phyloP scores from a whole-genome alignment of 192 early-diverging fungal genomes.

The Helicostylum pulchrum region DNA sequence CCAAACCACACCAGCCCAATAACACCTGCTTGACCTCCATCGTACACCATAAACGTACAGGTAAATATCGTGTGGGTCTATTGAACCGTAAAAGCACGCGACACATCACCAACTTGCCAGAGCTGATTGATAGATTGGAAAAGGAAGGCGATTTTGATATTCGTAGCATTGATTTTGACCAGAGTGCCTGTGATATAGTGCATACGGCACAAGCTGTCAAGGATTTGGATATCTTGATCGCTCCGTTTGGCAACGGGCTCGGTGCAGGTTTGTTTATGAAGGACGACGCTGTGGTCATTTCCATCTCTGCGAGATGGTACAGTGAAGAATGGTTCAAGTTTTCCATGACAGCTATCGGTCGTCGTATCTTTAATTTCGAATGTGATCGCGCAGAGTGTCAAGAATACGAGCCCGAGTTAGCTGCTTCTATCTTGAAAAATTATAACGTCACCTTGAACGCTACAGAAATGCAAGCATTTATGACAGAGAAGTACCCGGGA shows the following conservation, averaged over 20 bases:
- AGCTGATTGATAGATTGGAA: conserved; percentile 4
- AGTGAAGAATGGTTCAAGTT: conserved; percentile 34
- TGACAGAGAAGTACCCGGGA: conserved; percentile 7
- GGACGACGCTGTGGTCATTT: conserved; percentile 14
- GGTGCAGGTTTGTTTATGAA: conserved; percentile 37
- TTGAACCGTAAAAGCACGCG: conserved; percentile 20
- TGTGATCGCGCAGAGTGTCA: conserved; percentile 22
- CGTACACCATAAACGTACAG: background rate
- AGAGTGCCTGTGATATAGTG: conserved; percentile 11
- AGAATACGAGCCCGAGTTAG: conserved; percentile 12
- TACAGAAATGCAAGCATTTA: background rate
- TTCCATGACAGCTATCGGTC: conserved; percentile 26
- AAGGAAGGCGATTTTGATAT: conserved; percentile 1
- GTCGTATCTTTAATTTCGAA: conserved; percentile 28
- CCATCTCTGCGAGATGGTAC: conserved; percentile 26
- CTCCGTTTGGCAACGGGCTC: conserved; percentile 21
- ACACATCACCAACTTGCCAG: conserved; percentile 30
- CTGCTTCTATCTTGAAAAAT: background rate
- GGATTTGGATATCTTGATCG: conserved; percentile 25
- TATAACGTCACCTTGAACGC: background rate
- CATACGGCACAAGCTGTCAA: conserved; percentile 24
- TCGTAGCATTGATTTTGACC: conserved; percentile 18
- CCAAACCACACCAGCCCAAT: background rate
- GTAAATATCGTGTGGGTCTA: conserved; percentile 8
- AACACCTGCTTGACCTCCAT: background rate